phyloP scores from a whole-genome alignment of 192 early-diverging fungal genomes.

The Coemansia reversa region DNA sequence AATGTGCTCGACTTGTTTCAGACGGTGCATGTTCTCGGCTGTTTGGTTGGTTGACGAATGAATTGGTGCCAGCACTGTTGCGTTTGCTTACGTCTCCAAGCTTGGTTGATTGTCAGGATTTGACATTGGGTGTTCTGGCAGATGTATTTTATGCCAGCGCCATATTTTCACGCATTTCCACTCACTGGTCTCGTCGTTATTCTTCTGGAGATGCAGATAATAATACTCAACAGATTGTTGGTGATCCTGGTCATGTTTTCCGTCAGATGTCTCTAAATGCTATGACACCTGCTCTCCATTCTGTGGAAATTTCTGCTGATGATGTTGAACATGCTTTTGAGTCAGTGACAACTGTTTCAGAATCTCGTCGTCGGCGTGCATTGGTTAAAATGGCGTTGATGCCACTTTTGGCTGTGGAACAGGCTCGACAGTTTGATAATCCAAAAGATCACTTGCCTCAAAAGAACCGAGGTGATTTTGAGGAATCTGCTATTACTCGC shows the following conservation, averaged over 20 bases:
- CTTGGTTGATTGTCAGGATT: conserved; percentile 30
- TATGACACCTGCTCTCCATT: conserved; percentile 5
- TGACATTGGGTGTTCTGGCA: conserved; percentile 15
- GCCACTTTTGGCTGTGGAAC: conserved; percentile 42
- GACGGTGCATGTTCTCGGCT: conserved; percentile 4
- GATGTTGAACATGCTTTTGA: conserved; percentile 12
- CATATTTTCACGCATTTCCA: conserved; percentile 22
- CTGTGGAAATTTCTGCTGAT: neutral
- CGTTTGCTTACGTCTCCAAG: conserved; percentile 17
- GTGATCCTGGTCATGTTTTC: conserved; percentile 27
- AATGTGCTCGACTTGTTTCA: neutral
- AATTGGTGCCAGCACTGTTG: conserved; percentile 3
- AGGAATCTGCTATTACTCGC: neutral
- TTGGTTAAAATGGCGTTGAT: conserved; percentile 29
- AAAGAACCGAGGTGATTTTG: neutral
- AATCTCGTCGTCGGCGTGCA: conserved; percentile 23
- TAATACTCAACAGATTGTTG: conserved; percentile 1
- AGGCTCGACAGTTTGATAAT: conserved; percentile 29
- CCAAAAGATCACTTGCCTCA: neutral
- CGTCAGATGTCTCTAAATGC: conserved; percentile 12
- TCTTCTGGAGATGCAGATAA: conserved; percentile 22
- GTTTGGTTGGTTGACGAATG: conserved; percentile 16
- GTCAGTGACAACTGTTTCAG: neutral
- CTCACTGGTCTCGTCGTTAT: conserved; percentile 27
- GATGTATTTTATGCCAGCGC: conserved; percentile 22